These are phyloP conservation scores for Mycena haematopus DNA, from an alignment of 768 basidiomycete genomes.

Conservation along the genomic window DNA sequence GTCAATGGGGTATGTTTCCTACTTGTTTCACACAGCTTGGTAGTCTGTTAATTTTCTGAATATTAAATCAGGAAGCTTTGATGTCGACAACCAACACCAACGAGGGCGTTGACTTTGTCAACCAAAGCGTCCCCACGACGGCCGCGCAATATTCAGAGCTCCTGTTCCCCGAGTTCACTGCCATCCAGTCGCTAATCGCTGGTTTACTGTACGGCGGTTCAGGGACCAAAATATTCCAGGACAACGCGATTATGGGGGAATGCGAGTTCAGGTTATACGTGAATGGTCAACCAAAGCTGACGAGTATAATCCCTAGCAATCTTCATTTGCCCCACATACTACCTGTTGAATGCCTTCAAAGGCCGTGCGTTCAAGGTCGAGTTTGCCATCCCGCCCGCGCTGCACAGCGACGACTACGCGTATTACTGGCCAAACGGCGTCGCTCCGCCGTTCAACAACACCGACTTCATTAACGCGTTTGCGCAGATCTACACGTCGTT, in stretches of 20 bases:
- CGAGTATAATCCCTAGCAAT: conserved; percentile 34
- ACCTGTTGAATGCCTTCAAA: conserved; percentile 37
- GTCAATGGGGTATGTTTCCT: conserved; percentile 41
- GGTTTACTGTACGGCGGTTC: conserved; percentile 27
- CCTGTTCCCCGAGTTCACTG: conserved; percentile 34
- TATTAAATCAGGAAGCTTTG: conserved; percentile 28
- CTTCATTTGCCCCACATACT: conserved; percentile 43
- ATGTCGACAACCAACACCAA: conserved; percentile 36
- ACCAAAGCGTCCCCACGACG: conserved; percentile 24
- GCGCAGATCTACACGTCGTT: conserved; percentile 18
- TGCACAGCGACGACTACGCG: conserved; percentile 33
- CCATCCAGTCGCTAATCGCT: conserved; percentile 4
- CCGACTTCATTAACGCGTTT: conserved; percentile 22
- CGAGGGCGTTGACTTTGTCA: conserved; percentile 40
- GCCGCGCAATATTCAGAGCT: conserved; percentile 28
- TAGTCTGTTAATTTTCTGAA: not conserved
- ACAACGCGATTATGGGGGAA: conserved; percentile 34
- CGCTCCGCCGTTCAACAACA: conserved; percentile 18
- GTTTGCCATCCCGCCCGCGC: conserved; percentile 36
- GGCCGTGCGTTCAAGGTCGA: conserved; percentile 40
- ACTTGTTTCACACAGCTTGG: not conserved
- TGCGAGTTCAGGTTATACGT: conserved; percentile 27
- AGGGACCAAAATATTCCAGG: conserved; percentile 28
- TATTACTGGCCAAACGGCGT: conserved; percentile 37
- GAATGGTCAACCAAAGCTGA: too few species aligned